Conservation (phyloP, 192 early-diverging fungal species). For the Backusella luteola region DNA sequence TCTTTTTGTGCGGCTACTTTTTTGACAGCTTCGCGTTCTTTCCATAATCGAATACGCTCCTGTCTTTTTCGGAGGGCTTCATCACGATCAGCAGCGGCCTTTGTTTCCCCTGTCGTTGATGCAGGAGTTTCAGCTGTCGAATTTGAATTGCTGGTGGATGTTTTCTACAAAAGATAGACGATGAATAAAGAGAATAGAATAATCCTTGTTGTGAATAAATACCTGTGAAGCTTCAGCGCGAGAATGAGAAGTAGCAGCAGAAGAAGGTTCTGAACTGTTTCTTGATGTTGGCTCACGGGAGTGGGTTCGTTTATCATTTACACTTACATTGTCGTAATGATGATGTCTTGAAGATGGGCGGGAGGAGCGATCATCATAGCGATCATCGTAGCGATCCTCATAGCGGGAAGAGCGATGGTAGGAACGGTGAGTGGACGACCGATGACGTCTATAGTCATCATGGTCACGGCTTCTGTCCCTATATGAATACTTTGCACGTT, state of each 20-base stretch:
- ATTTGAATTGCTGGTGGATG: background rate
- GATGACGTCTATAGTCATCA: constrained; percentile 36
- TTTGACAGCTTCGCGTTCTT: constrained; percentile 43
- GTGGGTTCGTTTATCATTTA: constrained; percentile 21
- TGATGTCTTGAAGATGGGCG: background rate
- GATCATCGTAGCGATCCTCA: constrained; percentile 30
- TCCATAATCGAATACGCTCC: constrained; percentile 84
- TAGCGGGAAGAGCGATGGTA: constrained; percentile 27
- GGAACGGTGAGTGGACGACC: constrained; percentile 22
- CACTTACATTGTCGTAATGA: constrained; percentile 25
- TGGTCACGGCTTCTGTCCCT: constrained; percentile 45
- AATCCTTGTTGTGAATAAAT: background rate
- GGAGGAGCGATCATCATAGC: constrained; percentile 13
- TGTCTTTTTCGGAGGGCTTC: constrained; percentile 71
- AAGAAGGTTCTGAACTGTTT: constrained; percentile 21
- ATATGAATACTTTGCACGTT: constrained; percentile 30
- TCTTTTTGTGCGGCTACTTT: constrained; percentile 15
- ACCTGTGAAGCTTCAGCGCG: background rate
- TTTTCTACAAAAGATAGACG: background rate
- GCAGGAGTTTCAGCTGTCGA: background rate
- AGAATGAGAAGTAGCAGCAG: background rate
- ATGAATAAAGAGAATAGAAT: background rate
- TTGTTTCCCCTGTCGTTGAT: constrained; percentile 17
- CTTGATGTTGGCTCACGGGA: constrained; percentile 23
- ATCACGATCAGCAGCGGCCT: constrained; percentile 47